phyloP scores from a whole-genome alignment of 805 yeast genomes.

The Tetrapisispora taiwanensis region DNA sequence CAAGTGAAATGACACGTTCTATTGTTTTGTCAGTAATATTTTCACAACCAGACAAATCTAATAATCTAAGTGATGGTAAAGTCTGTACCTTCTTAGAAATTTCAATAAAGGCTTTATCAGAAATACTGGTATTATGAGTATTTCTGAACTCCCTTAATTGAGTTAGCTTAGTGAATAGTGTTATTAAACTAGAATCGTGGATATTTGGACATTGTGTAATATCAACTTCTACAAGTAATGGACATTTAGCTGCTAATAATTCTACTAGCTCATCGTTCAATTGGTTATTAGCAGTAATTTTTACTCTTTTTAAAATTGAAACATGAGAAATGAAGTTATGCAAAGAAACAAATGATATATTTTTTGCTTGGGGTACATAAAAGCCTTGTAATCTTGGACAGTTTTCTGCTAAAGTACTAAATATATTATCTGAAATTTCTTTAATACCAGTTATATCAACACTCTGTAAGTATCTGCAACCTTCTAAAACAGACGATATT shows the following conservation, averaged over 20 bases:
- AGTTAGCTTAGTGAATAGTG: constrained; percentile 49
- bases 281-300: constrained; percentile 59
- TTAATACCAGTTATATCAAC: constrained; percentile 78
- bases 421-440: constrained; percentile 59
- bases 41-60: constrained; percentile 78
- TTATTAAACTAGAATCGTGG: constrained; percentile 50
- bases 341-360: constrained; percentile 59
- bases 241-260: constrained; percentile 60
- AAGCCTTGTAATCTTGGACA: constrained; percentile 80
- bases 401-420: constrained; percentile 52
- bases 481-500: constrained; percentile 49
- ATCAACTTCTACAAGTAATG: constrained; percentile 79
- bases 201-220: constrained; percentile 71
- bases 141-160: constrained; percentile 78
- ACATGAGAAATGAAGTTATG: constrained; percentile 49
- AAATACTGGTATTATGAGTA: constrained; percentile 57
- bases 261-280: constrained; percentile 56
- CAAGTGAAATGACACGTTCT: constrained; percentile 56
- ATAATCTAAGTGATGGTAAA: constrained; percentile 57
- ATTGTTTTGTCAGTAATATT: constrained; percentile 73
- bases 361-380: constrained; percentile 75
- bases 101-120: constrained; percentile 49
- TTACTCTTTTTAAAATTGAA: constrained; percentile 70
- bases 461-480: constrained; percentile 66
- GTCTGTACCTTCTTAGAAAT: constrained; percentile 26